These are phyloP conservation scores for Flaveria brownii DNA, from an alignment of 129 eudicot species.

Conservation along the genomic window DNA sequence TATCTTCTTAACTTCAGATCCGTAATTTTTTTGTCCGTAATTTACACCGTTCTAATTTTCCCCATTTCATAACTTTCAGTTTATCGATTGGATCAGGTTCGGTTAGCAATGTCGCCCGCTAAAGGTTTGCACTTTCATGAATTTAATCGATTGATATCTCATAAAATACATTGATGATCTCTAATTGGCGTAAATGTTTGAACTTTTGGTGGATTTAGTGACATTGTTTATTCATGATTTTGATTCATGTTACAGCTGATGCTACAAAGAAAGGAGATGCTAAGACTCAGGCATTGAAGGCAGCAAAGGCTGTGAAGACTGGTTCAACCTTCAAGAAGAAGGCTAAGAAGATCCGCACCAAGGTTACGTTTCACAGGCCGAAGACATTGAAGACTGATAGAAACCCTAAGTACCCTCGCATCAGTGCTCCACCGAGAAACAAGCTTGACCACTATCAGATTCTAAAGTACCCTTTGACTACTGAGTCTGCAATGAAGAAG, in stretches of 20 bases:
- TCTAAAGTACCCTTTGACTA: constrained; percentile 71
- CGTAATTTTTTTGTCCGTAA: neutral
- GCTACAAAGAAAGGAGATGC: constrained; percentile 66
- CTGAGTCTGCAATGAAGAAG: constrained; percentile 93
- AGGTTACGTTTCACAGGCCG: constrained; percentile 77
- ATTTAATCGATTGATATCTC: neutral
- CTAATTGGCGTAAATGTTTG: neutral
- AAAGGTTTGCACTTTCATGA: constrained; percentile 15
- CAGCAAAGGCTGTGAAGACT: constrained; percentile 84
- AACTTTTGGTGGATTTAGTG: neutral
- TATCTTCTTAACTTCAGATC: neutral
- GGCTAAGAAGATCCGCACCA: constrained; percentile 76
- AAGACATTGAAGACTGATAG: constrained; percentile 74
- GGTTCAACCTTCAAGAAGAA: constrained; percentile 69
- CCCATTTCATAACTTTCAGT: constrained; percentile 4
- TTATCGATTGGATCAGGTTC: constrained; percentile 15
- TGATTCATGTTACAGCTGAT: constrained; percentile 36
- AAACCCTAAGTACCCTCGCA: constrained; percentile 80
- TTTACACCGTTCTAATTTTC: neutral
- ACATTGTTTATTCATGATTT: neutral
- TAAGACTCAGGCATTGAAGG: constrained; percentile 75
- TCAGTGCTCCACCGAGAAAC: constrained; percentile 80
- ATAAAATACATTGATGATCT: neutral
- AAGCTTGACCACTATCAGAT: constrained; percentile 88
- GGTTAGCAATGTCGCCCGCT: constrained; percentile 27